Evolutionary conservation across 106 monocot genomes (phyloP).

Genomic region (Acorus calamus): DNA sequence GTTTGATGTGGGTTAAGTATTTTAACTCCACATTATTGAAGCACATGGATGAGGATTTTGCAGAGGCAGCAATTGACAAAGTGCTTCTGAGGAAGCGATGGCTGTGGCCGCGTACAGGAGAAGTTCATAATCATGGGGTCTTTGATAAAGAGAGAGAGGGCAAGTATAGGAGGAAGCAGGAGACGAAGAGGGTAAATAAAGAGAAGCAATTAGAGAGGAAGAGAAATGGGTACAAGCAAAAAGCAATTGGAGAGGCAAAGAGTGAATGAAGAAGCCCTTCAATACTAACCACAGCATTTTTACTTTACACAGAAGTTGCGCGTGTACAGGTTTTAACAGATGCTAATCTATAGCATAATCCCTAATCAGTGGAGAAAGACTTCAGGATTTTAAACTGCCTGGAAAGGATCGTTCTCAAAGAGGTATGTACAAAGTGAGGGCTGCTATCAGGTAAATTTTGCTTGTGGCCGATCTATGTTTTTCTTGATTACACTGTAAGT

Average conservation of each 20-base stretch:
- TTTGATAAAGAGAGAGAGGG: slow-evolving; percentile 76
- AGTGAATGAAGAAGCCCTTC: no score
- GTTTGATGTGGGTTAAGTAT: slow-evolving; percentile 71
- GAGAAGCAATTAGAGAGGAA: slow-evolving; percentile 81
- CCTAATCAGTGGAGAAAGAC: no score
- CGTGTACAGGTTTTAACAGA: no score
- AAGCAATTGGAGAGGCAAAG: slow-evolving; percentile 28
- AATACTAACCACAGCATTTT: no score
- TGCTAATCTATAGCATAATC: no score
- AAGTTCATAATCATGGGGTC: slow-evolving; percentile 73
- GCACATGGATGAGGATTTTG: slow-evolving; percentile 93
- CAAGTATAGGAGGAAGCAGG: slow-evolving; percentile 68
- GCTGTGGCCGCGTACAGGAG: slow-evolving; percentile 84
- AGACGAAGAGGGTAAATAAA: slow-evolving; percentile 61
- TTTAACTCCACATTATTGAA: slow-evolving; percentile 61
- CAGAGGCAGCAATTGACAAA: slow-evolving; percentile 76
- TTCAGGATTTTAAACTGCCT: no score
- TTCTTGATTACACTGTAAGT: no score
- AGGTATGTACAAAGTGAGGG: no score
- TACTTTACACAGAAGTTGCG: no score
- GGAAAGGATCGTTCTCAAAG: no score
- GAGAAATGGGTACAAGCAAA: slow-evolving; percentile 81
- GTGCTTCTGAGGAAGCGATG: slow-evolving; percentile 26
- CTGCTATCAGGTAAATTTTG: no score
- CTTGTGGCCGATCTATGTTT: no score